Base-by-base conservation (phyloP, 2,329 filamentous ascomycete species). In the Apiospora aurea region DNA sequence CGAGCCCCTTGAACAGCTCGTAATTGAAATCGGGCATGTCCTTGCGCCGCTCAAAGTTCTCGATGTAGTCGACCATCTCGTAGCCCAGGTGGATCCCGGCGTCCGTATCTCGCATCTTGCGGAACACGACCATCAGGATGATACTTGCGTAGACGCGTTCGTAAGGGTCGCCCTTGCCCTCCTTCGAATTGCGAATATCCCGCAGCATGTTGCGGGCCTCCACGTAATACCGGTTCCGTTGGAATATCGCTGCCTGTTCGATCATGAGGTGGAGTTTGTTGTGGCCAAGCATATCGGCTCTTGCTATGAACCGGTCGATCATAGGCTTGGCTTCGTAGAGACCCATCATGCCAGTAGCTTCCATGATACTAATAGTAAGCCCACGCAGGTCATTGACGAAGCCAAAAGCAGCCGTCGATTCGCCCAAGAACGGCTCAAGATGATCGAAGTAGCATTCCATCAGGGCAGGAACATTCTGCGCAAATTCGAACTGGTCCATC, bases 401-500 rank as follows among this genome's bases (percentile, higher is more conserved):
- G 4, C 70, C 67, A 10, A 71, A 73, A 1, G 69, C 66, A 16
- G 26, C n/a, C n/a, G 51, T 61, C 8, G 21, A 8, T 14, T 38
- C 21, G 2, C 49, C 69, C 21, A 72, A 13, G 46, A 73, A 73
- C 0, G 72, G 72, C 24, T 73, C 72, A 1, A 73, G 41, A 34
- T 73, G 72, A 2, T 73, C 72, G n/a, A 73, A 73, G 26, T 73
- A 73, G 10, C 72, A 73, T 1, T 73, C 70, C 72, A 73, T 69
- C 1, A 73, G 61, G 11, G 72, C 41, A 1, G 66, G 38, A 0
- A 73, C 67, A 13, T 10, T 67, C 16, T 57, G 24, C 0, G 69
- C 72, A 14, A 73, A 73, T 10, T 73, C 69, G 7, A 69, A 71
- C 7, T 51, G 6, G 44, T 70, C 53, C 69, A 71, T 70, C 1